Conservation (phyloP, 176 grass and related monocot genomes). For the Rhipidocladum racemiflorum region DNA sequence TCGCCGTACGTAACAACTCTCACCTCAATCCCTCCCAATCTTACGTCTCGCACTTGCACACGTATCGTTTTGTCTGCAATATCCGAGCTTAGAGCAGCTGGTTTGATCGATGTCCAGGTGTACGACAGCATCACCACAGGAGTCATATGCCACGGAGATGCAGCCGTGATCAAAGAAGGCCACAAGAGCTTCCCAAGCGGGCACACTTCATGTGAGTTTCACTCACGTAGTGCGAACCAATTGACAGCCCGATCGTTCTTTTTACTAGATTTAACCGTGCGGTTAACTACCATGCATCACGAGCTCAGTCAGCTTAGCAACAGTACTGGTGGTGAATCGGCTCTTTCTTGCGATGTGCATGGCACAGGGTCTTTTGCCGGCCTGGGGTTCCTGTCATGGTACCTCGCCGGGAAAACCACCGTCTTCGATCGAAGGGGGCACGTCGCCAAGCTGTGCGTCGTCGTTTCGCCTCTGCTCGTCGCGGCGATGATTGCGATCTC, state of each 20-base stretch:
- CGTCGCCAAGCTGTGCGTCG: constrained; percentile 60
- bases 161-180: constrained; percentile 50
- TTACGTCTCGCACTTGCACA: background rate
- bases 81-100: background rate
- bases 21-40: background rate
- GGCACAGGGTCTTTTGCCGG: constrained; percentile 67
- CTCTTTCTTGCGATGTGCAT: background rate
- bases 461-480: constrained; percentile 53
- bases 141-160: constrained; percentile 43
- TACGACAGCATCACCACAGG: constrained; percentile 37
- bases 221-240: background rate
- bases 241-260: background rate
- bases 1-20: constrained; percentile 30
- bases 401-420: constrained; percentile 62
- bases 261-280: background rate
- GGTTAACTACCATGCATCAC: background rate
- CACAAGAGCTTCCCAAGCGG: constrained; percentile 68
- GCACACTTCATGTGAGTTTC: constrained; percentile 45
- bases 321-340: too few species aligned
- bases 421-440: constrained; percentile 57
- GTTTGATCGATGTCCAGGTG: constrained; percentile 1
- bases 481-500: constrained; percentile 50
- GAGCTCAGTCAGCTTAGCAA: too few species aligned
- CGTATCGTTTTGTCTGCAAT: background rate
- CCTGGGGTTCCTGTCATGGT: constrained; percentile 60